These are phyloP conservation scores for Cutaneotrichosporon sp. DNA, from an alignment of 1,284 basidiomycete genomes.

Conservation along the genomic window DNA sequence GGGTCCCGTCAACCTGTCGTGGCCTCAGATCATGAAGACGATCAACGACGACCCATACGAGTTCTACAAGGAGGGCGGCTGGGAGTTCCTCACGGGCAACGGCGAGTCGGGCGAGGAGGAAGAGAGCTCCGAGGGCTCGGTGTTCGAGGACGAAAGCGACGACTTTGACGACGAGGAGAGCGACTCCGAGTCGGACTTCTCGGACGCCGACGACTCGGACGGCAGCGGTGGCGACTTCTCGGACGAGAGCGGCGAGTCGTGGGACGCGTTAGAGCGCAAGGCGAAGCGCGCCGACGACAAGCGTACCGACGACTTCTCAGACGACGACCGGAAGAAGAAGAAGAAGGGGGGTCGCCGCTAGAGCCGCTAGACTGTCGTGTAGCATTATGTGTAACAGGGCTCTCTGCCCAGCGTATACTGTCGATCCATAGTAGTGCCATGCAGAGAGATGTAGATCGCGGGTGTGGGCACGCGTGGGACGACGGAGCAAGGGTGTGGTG, in stretches of 20 bases:
- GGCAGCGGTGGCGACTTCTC: conserved; percentile 35
- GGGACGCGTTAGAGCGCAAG: conserved; percentile 92
- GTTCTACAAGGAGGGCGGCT: conserved; percentile 95
- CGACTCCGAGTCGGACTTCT: conserved; percentile 56
- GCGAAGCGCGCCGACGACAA: conserved; percentile 60
- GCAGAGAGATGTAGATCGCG: not conserved
- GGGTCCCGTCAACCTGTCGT: conserved; percentile 96
- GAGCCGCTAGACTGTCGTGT: conserved; percentile 8
- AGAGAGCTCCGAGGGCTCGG: conserved; percentile 73
- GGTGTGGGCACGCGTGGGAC: too few species aligned
- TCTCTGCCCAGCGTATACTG: not conserved
- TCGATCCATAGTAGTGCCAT: not conserved
- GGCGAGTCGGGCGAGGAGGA: conserved; percentile 69
- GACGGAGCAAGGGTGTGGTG: too few species aligned
- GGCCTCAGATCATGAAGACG: conserved; percentile 97
- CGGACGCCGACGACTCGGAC: conserved; percentile 58
- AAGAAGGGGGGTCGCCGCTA: conserved; percentile 33
- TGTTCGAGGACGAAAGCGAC: conserved; percentile 62
- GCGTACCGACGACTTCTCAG: conserved; percentile 37
- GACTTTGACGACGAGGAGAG: conserved; percentile 34
- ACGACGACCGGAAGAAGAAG: conserved; percentile 43
- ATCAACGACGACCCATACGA: conserved; percentile 93
- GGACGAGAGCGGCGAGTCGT: conserved; percentile 73
- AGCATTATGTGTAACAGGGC: conserved; percentile 19
- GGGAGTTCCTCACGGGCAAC: conserved; percentile 80